A percentile compares a stretch with the other conserved stretches of the same genome.
Conservation (phyloP, 164 flowering plant species). For the Warburgia ugandensis region DNA sequence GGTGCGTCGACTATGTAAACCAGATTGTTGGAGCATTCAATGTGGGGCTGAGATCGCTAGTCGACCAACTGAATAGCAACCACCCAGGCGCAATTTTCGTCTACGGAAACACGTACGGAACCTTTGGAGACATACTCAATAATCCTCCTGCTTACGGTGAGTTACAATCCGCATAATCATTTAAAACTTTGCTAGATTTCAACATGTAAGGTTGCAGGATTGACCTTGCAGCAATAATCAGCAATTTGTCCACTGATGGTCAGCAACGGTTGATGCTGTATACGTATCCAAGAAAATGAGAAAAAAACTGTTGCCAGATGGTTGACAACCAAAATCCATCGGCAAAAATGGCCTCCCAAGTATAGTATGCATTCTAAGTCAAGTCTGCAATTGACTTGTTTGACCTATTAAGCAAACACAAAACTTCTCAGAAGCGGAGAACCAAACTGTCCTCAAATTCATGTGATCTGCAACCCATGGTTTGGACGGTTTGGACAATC, state of each 20-base stretch:
- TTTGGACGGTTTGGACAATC: background rate
- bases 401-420: too few species aligned
- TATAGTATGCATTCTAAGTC: too few species aligned
- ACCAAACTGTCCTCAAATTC: too few species aligned
- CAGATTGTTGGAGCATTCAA: slow-evolving; percentile 57
- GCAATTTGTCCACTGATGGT: background rate
- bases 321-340: background rate
- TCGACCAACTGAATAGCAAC: slow-evolving; percentile 38
- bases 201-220: background rate
- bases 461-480: background rate
- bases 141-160: slow-evolving; percentile 53
- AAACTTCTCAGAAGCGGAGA: too few species aligned
- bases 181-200: background rate
- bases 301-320: background rate
- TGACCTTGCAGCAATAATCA: background rate
- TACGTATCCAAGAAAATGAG: background rate
- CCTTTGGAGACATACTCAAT: slow-evolving; percentile 60
- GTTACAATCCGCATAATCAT: background rate
- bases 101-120: slow-evolving; percentile 48
- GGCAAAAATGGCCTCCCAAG: background rate
- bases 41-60: slow-evolving; percentile 46
- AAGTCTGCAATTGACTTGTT: too few species aligned
- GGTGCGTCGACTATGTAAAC: slow-evolving; percentile 55
- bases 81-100: slow-evolving; percentile 52
- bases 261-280: background rate